phyloP scores from a whole-genome alignment of 2,329 filamentous ascomycete genomes.

The Furcasterigmium furcatum region DNA sequence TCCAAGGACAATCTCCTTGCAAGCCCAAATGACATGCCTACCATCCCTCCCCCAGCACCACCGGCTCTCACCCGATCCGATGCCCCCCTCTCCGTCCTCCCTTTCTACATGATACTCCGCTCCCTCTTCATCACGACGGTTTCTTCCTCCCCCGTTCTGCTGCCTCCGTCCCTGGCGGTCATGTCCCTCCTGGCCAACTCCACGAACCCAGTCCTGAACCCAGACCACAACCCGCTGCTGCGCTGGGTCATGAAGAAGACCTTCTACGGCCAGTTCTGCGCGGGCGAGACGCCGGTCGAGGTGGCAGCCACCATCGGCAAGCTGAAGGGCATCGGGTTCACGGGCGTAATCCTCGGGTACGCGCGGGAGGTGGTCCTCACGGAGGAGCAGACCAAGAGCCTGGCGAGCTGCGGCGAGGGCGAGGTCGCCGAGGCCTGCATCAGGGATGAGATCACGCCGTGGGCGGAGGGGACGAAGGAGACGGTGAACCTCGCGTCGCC shows the following conservation, averaged over 20 bases:
- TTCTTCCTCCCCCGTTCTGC: slow-evolving; percentile 67
- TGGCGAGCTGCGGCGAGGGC: slow-evolving; percentile 40
- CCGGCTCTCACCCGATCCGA: slow-evolving; percentile 1
- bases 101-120: slow-evolving; percentile 63
- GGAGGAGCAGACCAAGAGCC: slow-evolving; percentile 44
- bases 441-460: slow-evolving; percentile 62
- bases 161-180: slow-evolving; percentile 65
- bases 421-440: slow-evolving; percentile 46
- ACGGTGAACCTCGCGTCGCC: slow-evolving; percentile 67
- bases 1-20: background rate
- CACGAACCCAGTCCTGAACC: slow-evolving; percentile 62
- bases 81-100: slow-evolving; percentile 60
- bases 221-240: slow-evolving; percentile 72
- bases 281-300: slow-evolving; percentile 70
- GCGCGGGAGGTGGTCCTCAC: slow-evolving; percentile 75
- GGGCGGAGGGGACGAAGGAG: slow-evolving; percentile 71
- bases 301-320: slow-evolving; percentile 68
- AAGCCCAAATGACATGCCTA: background rate
- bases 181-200: slow-evolving; percentile 71
- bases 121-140: slow-evolving; percentile 67
- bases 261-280: slow-evolving; percentile 90
- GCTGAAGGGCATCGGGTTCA: slow-evolving; percentile 73
- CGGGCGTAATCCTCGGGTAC: slow-evolving; percentile 81
- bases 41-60: background rate
- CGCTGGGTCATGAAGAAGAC: slow-evolving; percentile 72